Evolutionary conservation across 192 early-diverging fungal species (phyloP).

Genomic region (Backusella tarrabulga): DNA sequence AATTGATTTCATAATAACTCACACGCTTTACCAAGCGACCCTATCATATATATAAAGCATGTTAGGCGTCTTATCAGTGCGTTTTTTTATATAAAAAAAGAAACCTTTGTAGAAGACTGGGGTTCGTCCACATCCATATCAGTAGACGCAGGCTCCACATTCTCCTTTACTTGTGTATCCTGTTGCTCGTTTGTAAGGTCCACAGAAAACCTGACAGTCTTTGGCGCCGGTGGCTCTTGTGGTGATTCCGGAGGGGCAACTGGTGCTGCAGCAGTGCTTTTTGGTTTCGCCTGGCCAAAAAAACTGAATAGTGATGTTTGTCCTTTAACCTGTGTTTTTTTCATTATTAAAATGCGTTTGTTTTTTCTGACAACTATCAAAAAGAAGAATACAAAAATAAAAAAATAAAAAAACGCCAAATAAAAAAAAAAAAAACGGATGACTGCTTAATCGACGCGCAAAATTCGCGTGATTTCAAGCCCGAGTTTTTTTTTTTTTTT

Average conservation of each 20-base stretch:
- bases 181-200: background rate
- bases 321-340: background rate
- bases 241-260: too few species aligned
- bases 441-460: slow-evolving; percentile 1
- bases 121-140: background rate
- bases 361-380: background rate
- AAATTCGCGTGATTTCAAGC: background rate
- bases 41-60: background rate
- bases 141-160: background rate
- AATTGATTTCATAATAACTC: background rate
- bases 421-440: background rate
- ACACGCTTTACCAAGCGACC: background rate
- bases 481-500: background rate
- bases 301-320: background rate
- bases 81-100: background rate
- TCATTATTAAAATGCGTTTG: background rate
- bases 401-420: background rate
- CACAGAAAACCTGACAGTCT: background rate
- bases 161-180: background rate
- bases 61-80: background rate
- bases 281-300: background rate
- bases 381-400: background rate
- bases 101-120: background rate
- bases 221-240: background rate
- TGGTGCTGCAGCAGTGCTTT: background rate